Evolutionary conservation across 2,329 filamentous ascomycete genomes (phyloP).

Genomic region (Myrmaecium sp.): DNA sequence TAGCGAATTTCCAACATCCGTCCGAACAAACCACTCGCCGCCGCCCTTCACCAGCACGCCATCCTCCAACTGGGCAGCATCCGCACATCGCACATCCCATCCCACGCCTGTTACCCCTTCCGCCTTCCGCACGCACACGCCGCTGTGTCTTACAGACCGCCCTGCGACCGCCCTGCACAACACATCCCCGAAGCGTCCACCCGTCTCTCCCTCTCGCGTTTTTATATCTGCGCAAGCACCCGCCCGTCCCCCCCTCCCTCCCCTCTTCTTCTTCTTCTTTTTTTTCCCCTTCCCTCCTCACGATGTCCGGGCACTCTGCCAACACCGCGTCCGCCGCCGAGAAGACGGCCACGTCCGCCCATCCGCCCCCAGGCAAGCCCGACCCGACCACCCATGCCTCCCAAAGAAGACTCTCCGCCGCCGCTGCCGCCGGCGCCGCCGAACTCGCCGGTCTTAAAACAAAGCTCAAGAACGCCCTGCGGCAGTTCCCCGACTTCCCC

Average conservation of each 20-base stretch:
- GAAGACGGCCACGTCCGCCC: constrained; percentile 13
- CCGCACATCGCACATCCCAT: too few relatives aligned
- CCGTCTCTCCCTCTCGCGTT: too few relatives aligned
- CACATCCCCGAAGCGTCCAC: too few relatives aligned
- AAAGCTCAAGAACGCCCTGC: constrained; percentile 55
- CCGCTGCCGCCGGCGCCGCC: constrained; percentile 30
- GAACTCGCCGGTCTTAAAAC: constrained; percentile 47
- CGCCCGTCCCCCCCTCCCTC: constrained; percentile 1
- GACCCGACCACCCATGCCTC: constrained; percentile 18
- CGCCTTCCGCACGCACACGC: too few relatives aligned
- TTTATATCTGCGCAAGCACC: constrained; percentile 3
- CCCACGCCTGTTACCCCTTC: too few relatives aligned
- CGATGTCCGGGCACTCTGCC: constrained; percentile 2
- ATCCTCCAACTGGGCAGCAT: too few relatives aligned
- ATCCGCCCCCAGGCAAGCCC: constrained; percentile 15
- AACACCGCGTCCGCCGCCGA: not conserved
- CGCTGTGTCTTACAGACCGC: too few relatives aligned
- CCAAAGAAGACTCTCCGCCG: constrained; percentile 31
- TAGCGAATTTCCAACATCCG: too few relatives aligned
- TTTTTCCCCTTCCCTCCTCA: constrained; percentile 2
- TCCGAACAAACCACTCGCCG: too few relatives aligned
- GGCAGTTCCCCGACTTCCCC: constrained; percentile 84
- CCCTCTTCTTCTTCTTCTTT: too few relatives aligned
- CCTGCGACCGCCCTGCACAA: too few relatives aligned
- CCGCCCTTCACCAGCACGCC: too few relatives aligned